These are phyloP conservation scores for Phaeomoniella chlamydospora DNA, from an alignment of 2,329 filamentous ascomycete species.

Conservation along the genomic window DNA sequence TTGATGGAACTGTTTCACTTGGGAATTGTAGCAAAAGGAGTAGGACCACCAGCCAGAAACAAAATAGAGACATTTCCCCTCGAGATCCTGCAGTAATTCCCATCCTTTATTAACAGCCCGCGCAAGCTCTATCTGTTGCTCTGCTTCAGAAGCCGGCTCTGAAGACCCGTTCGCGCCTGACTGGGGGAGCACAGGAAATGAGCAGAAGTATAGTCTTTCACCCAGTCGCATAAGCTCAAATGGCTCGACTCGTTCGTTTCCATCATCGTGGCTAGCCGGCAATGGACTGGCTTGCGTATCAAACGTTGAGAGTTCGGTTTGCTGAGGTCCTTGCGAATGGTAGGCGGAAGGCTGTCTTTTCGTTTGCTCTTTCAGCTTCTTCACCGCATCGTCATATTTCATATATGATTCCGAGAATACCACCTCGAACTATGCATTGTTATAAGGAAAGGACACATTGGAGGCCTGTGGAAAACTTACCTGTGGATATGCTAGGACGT, in stretches of 20 bases:
- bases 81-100: slow-evolving; percentile 64
- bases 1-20: slow-evolving; percentile 84
- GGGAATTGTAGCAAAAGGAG: slow-evolving; percentile 77
- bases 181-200: slow-evolving; percentile 57
- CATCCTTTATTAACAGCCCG: slow-evolving; percentile 65
- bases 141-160: slow-evolving; percentile 45
- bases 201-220: slow-evolving; percentile 65
- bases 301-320: slow-evolving; percentile 3
- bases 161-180: slow-evolving; percentile 49
- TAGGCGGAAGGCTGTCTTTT: background rate
- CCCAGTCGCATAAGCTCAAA: slow-evolving; percentile 67
- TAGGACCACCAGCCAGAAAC: slow-evolving; percentile 92
- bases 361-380: slow-evolving; percentile 35
- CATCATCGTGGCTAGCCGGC: slow-evolving; percentile 3
- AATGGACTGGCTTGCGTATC: slow-evolving; percentile 7
- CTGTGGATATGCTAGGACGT: slow-evolving; percentile 75
- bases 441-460: slow-evolving; percentile 1
- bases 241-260: slow-evolving; percentile 8
- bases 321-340: slow-evolving; percentile 2
- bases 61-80: slow-evolving; percentile 70
- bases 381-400: slow-evolving; percentile 53
- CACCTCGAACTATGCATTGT: slow-evolving; percentile 56
- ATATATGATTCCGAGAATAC: slow-evolving; percentile 60
- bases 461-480: slow-evolving; percentile 38
- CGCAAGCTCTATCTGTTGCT: slow-evolving; percentile 66